phyloP scores from a whole-genome alignment of 2,329 filamentous ascomycete genomes.

The Coniochaeta sp. region DNA sequence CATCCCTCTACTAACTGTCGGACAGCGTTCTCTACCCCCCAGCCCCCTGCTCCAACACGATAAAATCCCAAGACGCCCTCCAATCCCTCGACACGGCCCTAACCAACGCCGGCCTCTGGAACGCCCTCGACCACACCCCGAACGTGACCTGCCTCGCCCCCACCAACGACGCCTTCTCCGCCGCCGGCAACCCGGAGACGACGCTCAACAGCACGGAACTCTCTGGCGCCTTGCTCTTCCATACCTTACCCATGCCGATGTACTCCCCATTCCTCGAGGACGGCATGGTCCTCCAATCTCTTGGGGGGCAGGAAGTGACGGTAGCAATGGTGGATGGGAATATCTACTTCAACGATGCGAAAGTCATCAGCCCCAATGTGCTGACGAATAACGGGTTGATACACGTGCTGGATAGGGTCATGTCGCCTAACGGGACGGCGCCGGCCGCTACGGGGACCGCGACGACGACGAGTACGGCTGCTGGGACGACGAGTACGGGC shows the following conservation, averaged over 20 bases:
- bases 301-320: constrained; percentile 8
- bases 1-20: background rate
- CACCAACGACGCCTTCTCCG: constrained; percentile 11
- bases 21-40: constrained; percentile 12
- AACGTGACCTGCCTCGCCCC: constrained; percentile 18
- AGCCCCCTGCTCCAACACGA: constrained; percentile 9
- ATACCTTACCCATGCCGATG: constrained; percentile 12
- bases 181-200: constrained; percentile 13
- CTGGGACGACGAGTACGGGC: background rate
- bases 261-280: constrained; percentile 14
- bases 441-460: background rate
- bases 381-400: constrained; percentile 18
- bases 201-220: constrained; percentile 8
- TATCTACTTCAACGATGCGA: constrained; percentile 14
- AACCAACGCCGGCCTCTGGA: constrained; percentile 8
- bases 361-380: constrained; percentile 14
- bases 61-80: constrained; percentile 6
- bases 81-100: constrained; percentile 8
- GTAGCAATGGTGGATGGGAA: constrained; percentile 4
- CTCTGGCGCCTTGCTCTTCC: constrained; percentile 11
- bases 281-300: constrained; percentile 11
- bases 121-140: constrained; percentile 10
- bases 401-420: constrained; percentile 16
- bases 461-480: background rate
- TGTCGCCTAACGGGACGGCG: constrained; percentile 8